These are phyloP conservation scores for Potentilla sterilis DNA, from an alignment of 306 rosid genomes.

Conservation along the genomic window DNA sequence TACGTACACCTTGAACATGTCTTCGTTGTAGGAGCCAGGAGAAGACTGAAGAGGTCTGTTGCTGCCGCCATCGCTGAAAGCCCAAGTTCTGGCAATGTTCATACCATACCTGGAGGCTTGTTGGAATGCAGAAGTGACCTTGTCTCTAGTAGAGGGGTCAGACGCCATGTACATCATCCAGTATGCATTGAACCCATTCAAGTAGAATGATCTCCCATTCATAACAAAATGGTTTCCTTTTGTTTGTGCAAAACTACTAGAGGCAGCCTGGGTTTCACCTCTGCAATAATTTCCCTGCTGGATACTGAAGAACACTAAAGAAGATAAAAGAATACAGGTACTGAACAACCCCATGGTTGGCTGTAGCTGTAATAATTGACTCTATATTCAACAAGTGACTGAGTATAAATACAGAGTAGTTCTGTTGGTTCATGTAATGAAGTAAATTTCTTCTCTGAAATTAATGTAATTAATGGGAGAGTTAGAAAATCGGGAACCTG, in stretches of 20 bases:
- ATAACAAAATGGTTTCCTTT: conserved; percentile 38
- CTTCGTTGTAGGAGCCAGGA: conserved; percentile 47
- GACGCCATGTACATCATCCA: conserved; percentile 61
- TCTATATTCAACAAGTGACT: background rate
- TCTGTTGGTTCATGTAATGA: background rate
- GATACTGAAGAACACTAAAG: background rate
- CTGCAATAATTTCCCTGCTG: background rate
- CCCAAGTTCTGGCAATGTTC: conserved; percentile 57
- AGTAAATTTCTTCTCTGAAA: background rate
- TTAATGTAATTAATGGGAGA: background rate
- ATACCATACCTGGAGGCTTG: conserved; percentile 49
- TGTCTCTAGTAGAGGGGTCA: conserved; percentile 39
- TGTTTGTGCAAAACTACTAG: conserved; percentile 30
- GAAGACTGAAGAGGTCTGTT: conserved; percentile 43
- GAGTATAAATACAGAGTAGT: background rate
- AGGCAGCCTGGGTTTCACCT: background rate
- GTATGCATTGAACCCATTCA: conserved; percentile 57
- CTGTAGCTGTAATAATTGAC: background rate
- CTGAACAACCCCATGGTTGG: background rate
- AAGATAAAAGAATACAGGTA: background rate
- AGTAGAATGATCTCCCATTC: conserved; percentile 32
- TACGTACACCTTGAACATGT: conserved; percentile 42
- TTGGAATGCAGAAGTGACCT: conserved; percentile 44
- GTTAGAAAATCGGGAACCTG: background rate
- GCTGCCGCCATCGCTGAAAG: conserved; percentile 47